Evolutionary conservation across 2,329 filamentous ascomycete species (phyloP).

Genomic region (Huntiella bhutanensis): DNA sequence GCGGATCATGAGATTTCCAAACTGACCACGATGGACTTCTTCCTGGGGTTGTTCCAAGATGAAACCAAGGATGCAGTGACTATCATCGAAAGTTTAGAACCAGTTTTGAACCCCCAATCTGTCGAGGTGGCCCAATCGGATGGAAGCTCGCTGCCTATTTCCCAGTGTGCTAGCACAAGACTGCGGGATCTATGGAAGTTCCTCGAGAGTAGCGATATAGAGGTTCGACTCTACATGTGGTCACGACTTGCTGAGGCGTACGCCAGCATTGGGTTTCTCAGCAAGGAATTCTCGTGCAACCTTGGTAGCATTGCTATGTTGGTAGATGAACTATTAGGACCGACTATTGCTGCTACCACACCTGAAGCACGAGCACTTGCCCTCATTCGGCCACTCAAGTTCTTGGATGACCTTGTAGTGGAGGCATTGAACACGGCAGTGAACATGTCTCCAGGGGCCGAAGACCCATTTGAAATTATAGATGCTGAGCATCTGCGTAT

Average conservation of each 20-base stretch:
- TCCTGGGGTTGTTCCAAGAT: slow-evolving; percentile 71
- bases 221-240: slow-evolving; percentile 76
- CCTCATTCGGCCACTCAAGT: slow-evolving; percentile 59
- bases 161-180: slow-evolving; percentile 34
- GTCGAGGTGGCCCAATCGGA: slow-evolving; percentile 20
- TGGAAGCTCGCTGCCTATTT: slow-evolving; percentile 22
- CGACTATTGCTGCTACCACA: slow-evolving; percentile 42
- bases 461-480: slow-evolving; percentile 53
- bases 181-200: slow-evolving; percentile 72
- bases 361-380: slow-evolving; percentile 47
- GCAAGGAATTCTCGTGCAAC: slow-evolving; percentile 76
- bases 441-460: slow-evolving; percentile 29
- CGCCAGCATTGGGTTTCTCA: slow-evolving; percentile 60
- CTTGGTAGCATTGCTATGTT: slow-evolving; percentile 75
- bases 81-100: slow-evolving; percentile 82
- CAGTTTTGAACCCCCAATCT: slow-evolving; percentile 59
- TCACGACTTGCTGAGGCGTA: slow-evolving; percentile 81
- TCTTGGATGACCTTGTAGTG: slow-evolving; percentile 57
- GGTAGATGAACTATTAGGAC: slow-evolving; percentile 39
- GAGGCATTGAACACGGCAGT: slow-evolving; percentile 51
- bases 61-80: slow-evolving; percentile 62
- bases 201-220: slow-evolving; percentile 60
- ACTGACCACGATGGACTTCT: slow-evolving; percentile 91
- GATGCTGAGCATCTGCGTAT: slow-evolving; percentile 59
- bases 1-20: slow-evolving; percentile 83